A percentile compares a stretch with the other conserved stretches of the same genome.
Evolutionary conservation across 805 yeast genomes (phyloP).

Genomic region (Wickerhamomyces strasburgensis): DNA sequence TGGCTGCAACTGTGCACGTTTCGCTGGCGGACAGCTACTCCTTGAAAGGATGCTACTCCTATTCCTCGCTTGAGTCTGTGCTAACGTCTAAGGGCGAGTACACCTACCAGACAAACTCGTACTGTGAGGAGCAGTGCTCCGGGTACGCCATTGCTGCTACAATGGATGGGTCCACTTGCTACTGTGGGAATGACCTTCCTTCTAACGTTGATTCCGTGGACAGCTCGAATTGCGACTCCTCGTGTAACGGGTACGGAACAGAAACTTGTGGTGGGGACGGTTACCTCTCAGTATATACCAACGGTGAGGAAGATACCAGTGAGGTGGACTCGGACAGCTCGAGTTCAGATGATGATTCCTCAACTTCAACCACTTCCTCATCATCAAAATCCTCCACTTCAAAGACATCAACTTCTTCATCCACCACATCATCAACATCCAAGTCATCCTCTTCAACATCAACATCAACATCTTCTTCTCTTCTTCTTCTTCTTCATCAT

Average conservation of each 20-base stretch:
- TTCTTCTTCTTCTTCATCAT: conserved; percentile 13
- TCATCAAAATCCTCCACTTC: conserved; percentile 6
- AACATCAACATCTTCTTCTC: conserved; percentile 11
- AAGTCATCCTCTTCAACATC: conserved; percentile 6
- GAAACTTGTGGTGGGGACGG: conserved; percentile 62
- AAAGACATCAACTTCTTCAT: conserved; percentile 8
- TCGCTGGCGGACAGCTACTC: conserved; percentile 2
- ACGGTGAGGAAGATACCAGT: conserved; percentile 25
- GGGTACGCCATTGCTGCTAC: conserved; percentile 45
- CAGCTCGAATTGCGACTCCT: conserved; percentile 34
- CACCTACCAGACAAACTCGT: conserved; percentile 53
- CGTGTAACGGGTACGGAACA: conserved; percentile 58
- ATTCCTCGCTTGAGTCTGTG: conserved; percentile 21
- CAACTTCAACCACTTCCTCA: background rate
- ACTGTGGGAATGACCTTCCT: conserved; percentile 55
- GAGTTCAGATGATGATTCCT: too few species aligned
- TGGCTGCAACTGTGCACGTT: conserved; percentile 2
- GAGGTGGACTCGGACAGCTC: conserved; percentile 12
- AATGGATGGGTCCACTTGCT: conserved; percentile 52
- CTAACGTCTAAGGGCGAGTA: conserved; percentile 40
- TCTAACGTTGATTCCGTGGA: conserved; percentile 24
- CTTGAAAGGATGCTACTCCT: conserved; percentile 32
- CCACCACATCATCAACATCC: conserved; percentile 9
- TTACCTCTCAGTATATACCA: conserved; percentile 40
- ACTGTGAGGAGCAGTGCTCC: conserved; percentile 51